Evolutionary conservation across 148 eudicot species (phyloP).

Genomic region (Cornus suecica): DNA sequence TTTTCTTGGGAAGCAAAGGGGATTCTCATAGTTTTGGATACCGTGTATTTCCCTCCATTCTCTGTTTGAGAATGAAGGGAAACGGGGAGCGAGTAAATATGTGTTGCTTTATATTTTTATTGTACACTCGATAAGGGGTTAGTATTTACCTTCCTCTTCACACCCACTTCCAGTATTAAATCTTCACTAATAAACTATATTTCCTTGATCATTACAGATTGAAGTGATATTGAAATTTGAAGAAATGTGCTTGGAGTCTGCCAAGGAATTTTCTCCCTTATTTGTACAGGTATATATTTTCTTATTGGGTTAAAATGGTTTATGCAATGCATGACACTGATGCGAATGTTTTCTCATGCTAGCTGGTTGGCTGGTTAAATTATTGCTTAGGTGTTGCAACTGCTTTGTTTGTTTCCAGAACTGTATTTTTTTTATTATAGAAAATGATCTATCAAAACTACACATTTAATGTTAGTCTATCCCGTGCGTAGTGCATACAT

Average conservation of each 20-base stretch:
- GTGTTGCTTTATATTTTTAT: too few relatives aligned
- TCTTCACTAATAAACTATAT: not conserved
- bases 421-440: not conserved
- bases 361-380: not conserved
- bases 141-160: too few relatives aligned
- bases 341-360: not conserved
- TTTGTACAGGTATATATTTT: slow-evolving; percentile 57
- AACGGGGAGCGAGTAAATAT: too few relatives aligned
- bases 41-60: not conserved
- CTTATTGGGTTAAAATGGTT: not conserved
- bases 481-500: too few relatives aligned
- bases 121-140: too few relatives aligned
- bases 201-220: slow-evolving; percentile 41
- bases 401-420: not conserved
- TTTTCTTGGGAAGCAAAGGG: too few relatives aligned
- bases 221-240: slow-evolving; percentile 90
- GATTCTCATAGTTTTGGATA: too few relatives aligned
- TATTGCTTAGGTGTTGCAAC: not conserved
- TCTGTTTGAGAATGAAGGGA: not conserved
- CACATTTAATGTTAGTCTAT: not conserved
- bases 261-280: slow-evolving; percentile 54
- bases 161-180: not conserved
- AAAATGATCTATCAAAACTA: not conserved
- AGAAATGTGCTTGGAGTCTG: slow-evolving; percentile 88
- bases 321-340: not conserved